A percentile compares a stretch with the other conserved stretches of the same genome.
Conservation (phyloP, 805 yeast species). For the Saccharomycopsis oosterbeekiorum region DNA sequence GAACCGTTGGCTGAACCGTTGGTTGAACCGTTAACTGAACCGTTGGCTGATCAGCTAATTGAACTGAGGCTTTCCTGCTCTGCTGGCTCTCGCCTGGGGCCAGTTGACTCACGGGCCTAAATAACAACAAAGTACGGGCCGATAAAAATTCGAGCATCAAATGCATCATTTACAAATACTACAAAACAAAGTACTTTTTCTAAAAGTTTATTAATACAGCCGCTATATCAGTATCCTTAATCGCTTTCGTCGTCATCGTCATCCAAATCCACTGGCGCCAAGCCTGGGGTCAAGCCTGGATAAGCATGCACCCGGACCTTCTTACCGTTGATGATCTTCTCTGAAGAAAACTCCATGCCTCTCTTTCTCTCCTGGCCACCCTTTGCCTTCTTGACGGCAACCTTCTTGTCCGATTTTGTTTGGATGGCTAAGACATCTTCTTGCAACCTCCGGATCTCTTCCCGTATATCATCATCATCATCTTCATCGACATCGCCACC, state of each 20-base stretch:
- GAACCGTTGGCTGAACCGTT: too few species aligned
- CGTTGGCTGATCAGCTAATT: too few species aligned
- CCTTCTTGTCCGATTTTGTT: constrained; percentile 28
- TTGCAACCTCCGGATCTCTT: constrained; percentile 36
- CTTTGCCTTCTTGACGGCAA: constrained; percentile 19
- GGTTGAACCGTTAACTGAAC: too few species aligned
- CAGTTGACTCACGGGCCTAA: too few species aligned
- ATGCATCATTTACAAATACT: too few species aligned
- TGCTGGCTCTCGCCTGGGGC: too few species aligned
- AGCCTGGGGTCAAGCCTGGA: constrained; percentile 73
- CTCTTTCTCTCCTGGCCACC: constrained; percentile 21
- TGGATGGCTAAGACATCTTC: constrained; percentile 35
- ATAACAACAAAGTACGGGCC: too few species aligned
- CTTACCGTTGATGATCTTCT: constrained; percentile 20
- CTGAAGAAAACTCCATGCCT: constrained; percentile 29
- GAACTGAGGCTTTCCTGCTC: too few species aligned
- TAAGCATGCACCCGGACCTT: constrained; percentile 25
- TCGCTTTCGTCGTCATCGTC: constrained; percentile 35
- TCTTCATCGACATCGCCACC: constrained; percentile 34
- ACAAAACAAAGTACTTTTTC: too few species aligned
- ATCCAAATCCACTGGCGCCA: constrained; percentile 68
- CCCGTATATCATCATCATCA: constrained; percentile 27
- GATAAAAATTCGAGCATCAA: too few species aligned
- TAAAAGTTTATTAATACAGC: too few species aligned
- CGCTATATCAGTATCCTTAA: neutral